phyloP scores from a whole-genome alignment of 2,329 filamentous ascomycete species.

The Fusarium dlaminii region DNA sequence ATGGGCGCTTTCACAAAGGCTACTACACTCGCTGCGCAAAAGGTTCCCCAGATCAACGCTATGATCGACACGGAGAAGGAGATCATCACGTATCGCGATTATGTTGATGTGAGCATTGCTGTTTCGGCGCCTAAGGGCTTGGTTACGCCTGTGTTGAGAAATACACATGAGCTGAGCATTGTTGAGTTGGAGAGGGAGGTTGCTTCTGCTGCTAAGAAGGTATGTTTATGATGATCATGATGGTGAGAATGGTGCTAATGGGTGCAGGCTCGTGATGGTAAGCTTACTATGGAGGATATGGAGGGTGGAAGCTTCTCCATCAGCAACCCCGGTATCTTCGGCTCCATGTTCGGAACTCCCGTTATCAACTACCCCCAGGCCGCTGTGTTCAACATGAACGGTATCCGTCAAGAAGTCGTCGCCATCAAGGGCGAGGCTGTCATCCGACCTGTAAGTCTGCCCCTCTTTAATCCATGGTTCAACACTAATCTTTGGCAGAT shows the following conservation, averaged over 20 bases:
- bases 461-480: neutral
- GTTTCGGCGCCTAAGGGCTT: slow-evolving; percentile 76
- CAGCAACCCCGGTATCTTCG: slow-evolving; percentile 82
- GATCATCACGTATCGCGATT: slow-evolving; percentile 66
- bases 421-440: slow-evolving; percentile 64
- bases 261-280: slow-evolving; percentile 70
- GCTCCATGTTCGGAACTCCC: slow-evolving; percentile 62
- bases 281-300: slow-evolving; percentile 81
- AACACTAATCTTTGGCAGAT: slow-evolving; percentile 42
- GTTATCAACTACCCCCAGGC: slow-evolving; percentile 82
- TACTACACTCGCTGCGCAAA: slow-evolving; percentile 70
- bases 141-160: slow-evolving; percentile 79
- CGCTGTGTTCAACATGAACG: slow-evolving; percentile 67
- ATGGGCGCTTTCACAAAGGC: slow-evolving; percentile 83
- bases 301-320: slow-evolving; percentile 82
- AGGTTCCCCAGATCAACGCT: slow-evolving; percentile 77
- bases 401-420: slow-evolving; percentile 62
- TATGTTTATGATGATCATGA: neutral
- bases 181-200: slow-evolving; percentile 63
- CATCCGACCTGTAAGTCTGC: slow-evolving; percentile 47
- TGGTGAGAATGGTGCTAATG: neutral
- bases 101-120: slow-evolving; percentile 78
- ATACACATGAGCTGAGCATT: slow-evolving; percentile 61
- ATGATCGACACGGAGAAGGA: slow-evolving; percentile 66
- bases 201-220: slow-evolving; percentile 67